phyloP scores from a whole-genome alignment of 495 filamentous ascomycete species.

The Annulohypoxylon bovei region DNA sequence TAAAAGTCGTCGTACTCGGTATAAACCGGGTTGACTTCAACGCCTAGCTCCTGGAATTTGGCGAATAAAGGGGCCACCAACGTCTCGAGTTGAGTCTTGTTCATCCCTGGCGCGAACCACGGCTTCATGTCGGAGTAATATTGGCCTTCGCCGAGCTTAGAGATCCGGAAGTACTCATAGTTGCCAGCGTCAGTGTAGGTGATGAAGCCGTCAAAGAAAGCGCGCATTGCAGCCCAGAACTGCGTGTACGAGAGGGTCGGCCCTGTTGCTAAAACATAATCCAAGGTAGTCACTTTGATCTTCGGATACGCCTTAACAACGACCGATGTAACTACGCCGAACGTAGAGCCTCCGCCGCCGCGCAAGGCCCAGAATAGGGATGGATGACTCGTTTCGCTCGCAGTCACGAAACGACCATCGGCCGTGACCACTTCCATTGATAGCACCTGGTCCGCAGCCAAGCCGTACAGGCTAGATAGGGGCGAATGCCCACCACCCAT shows the following conservation, averaged over 20 bases:
- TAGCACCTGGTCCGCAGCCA: slow-evolving; percentile 65
- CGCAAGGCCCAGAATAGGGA: slow-evolving; percentile 75
- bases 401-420: slow-evolving; percentile 65
- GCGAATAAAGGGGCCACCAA: slow-evolving; percentile 59
- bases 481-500: slow-evolving; percentile 65
- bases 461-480: slow-evolving; percentile 54
- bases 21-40: slow-evolving; percentile 53
- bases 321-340: slow-evolving; percentile 66
- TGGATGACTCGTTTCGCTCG: slow-evolving; percentile 55
- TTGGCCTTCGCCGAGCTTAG: slow-evolving; percentile 45
- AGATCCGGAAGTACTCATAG: slow-evolving; percentile 62
- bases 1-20: slow-evolving; percentile 61
- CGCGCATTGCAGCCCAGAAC: slow-evolving; percentile 61
- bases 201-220: slow-evolving; percentile 60
- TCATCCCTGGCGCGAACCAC: slow-evolving; percentile 61
- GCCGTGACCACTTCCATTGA: slow-evolving; percentile 66
- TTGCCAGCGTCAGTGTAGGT: slow-evolving; percentile 60
- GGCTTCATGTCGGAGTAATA: slow-evolving; percentile 55
- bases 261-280: slow-evolving; percentile 45
- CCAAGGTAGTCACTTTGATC: slow-evolving; percentile 52
- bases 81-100: slow-evolving; percentile 51
- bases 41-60: slow-evolving; percentile 49
- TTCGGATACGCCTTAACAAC: slow-evolving; percentile 57
- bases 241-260: slow-evolving; percentile 51
- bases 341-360: slow-evolving; percentile 69